These are phyloP conservation scores for Curvularia sp. DNA, from an alignment of 2,329 filamentous ascomycete species.

Conservation along the genomic window DNA sequence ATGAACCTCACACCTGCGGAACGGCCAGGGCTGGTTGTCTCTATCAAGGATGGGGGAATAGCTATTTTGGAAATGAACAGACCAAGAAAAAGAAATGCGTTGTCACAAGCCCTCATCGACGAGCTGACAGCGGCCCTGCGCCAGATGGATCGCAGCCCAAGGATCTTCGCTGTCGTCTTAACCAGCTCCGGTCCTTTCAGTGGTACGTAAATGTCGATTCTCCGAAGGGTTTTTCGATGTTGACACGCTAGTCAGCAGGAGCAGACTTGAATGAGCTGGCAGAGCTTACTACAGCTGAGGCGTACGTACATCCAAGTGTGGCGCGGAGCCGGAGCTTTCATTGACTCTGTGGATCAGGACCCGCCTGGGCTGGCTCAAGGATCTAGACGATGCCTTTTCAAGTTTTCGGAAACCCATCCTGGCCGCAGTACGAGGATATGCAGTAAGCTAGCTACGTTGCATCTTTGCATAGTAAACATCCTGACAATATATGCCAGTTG, in stretches of 20 bases:
- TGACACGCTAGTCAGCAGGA: slow-evolving; percentile 64
- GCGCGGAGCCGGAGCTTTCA: neutral
- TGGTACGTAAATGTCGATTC: slow-evolving; percentile 58
- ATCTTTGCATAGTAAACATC: neutral
- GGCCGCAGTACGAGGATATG: slow-evolving; percentile 89
- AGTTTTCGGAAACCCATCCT: slow-evolving; percentile 89
- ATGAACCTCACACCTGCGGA: slow-evolving; percentile 13
- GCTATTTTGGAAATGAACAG: slow-evolving; percentile 62
- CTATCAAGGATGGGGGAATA: slow-evolving; percentile 47
- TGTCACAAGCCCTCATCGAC: slow-evolving; percentile 60
- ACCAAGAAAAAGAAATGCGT: slow-evolving; percentile 65
- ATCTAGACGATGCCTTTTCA: slow-evolving; percentile 83
- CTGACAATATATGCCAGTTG: slow-evolving; percentile 54
- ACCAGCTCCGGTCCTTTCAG: slow-evolving; percentile 79
- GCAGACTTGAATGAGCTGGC: slow-evolving; percentile 99
- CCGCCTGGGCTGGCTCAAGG: slow-evolving; percentile 86
- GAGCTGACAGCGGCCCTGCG: slow-evolving; percentile 40
- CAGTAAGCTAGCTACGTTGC: slow-evolving; percentile 47
- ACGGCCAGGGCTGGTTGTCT: slow-evolving; percentile 20
- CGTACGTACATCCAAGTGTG: slow-evolving; percentile 44
- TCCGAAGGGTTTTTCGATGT: neutral
- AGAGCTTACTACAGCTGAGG: slow-evolving; percentile 81
- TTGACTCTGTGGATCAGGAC: slow-evolving; percentile 56
- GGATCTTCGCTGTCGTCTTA: slow-evolving; percentile 60
- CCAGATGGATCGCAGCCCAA: slow-evolving; percentile 27